Evolutionary conservation across 2,329 filamentous ascomycete species (phyloP), one percentile per base, ranked within the genome.

Genomic region (Parasarocladium wereldwijsianum): DNA sequence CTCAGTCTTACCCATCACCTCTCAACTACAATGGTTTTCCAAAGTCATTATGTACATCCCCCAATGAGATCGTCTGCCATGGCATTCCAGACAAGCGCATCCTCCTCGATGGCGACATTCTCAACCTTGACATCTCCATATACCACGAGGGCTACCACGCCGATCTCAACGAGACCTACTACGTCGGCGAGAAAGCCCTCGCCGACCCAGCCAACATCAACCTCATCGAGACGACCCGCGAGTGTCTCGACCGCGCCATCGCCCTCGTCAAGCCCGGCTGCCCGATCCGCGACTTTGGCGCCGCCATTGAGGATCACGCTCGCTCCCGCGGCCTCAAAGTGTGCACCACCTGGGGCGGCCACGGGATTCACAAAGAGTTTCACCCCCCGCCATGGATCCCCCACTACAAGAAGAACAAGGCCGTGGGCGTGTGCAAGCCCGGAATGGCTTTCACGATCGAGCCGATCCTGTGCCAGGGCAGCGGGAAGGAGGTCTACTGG

Each of bases 381-480:
- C 90, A 98, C 56, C 81, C 76, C 50, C 74, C 86, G 17, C 90
- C 90, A 2, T 96, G 92, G 49, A 77, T 98, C 32, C 90, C 90
- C 5, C 90, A 98, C 55, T 98, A 98, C 49, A 87, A 77, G 34
- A 96, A 93, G 67, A 98, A 94, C 60, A 96, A 96, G 70, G 84
- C 86, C 0, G 80, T 94, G 2, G 90, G 90, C 27, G 75, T 79
- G 42, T 90, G 86, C 35, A 94, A 94, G 60, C 77, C 83, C 1
- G 90, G 90, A 32, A 94, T 94, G 85, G 93, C 85, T 40, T 98
- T 98, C 47, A 96, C 90, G 1, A 98, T 98, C 37, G 90, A 98
- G 59, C 90, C 90, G 11, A 98, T 98, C 90, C 86, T 98, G 49
- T 84, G 84, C 24, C 55, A 93, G 31, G 90, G 90, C 33, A 86